Percentiles rank a stretch among this genome's conserved stretches.
phyloP scores from a whole-genome alignment of 441 rosid genomes.

The Metrosideros polymorpha region DNA sequence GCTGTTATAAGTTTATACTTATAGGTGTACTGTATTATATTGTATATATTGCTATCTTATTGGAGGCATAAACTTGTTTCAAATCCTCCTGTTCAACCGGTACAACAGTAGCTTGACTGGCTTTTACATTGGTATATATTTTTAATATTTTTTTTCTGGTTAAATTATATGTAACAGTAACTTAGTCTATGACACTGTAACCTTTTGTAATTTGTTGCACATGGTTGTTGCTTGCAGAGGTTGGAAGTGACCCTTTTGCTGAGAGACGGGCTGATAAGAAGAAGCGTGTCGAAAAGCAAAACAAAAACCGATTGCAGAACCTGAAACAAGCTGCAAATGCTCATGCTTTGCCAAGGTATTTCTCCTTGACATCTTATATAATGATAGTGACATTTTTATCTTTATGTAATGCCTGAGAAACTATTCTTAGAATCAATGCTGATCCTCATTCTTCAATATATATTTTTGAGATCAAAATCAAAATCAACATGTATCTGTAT shows the following conservation, averaged over 20 bases:
- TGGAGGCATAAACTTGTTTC: neutral
- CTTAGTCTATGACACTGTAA: neutral
- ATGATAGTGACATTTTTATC: neutral
- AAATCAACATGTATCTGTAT: neutral
- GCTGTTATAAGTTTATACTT: neutral
- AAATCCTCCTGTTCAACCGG: neutral
- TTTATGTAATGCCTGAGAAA: neutral
- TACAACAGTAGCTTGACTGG: neutral
- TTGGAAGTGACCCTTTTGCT: constrained; percentile 87
- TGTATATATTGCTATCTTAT: neutral
- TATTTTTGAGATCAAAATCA: neutral
- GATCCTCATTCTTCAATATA: neutral
- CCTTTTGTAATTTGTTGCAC: neutral
- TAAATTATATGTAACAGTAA: neutral
- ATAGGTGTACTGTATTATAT: neutral
- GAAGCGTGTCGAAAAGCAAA: constrained; percentile 74
- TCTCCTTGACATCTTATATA: neutral
- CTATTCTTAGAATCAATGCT: neutral
- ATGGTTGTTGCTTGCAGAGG: constrained; percentile 31
- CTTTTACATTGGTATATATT: neutral
- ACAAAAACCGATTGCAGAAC: constrained; percentile 60
- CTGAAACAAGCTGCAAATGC: constrained; percentile 65
- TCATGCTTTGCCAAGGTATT: constrained; percentile 88
- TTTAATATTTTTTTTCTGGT: neutral
- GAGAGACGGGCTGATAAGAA: constrained; percentile 68